Percentiles rank a stretch among this genome's conserved stretches.
Evolutionary conservation across 441 rosid genomes (phyloP).

Genomic region (Metrosideros polymorpha): DNA sequence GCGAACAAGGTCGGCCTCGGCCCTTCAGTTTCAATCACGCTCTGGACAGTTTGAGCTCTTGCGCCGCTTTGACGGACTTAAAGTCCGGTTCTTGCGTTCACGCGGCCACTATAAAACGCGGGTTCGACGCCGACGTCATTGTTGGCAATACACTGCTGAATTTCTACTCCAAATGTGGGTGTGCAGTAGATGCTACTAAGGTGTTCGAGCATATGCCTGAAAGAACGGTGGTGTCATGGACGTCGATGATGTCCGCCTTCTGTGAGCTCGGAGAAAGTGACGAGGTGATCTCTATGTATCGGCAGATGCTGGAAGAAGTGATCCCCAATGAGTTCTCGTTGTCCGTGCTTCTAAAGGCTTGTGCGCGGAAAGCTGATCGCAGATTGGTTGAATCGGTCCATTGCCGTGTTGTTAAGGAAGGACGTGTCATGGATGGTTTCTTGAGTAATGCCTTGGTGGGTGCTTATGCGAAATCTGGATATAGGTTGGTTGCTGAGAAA

Average conservation of each 20-base stretch:
- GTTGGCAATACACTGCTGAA: constrained; percentile 2
- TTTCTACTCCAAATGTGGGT: constrained; percentile 1
- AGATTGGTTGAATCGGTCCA: neutral
- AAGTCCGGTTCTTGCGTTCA: constrained; percentile 14
- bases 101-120: constrained; percentile 9
- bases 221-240: constrained; percentile 6
- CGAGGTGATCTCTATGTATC: neutral
- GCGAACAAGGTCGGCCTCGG: neutral
- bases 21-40: neutral
- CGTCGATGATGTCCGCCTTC: constrained; percentile 1
- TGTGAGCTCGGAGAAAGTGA: neutral
- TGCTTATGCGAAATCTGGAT: neutral
- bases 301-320: constrained; percentile 1
- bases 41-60: neutral
- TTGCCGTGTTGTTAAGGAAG: neutral
- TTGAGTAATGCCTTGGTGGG: neutral
- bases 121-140: neutral
- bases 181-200: neutral
- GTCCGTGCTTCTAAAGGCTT: constrained; percentile 5
- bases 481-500: neutral
- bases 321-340: neutral
- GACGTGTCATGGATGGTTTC: neutral
- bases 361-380: neutral
- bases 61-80: neutral
- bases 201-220: constrained; percentile 4